Evolutionary conservation across 2,329 filamentous ascomycete genomes (phyloP), one percentile per base, ranked within the genome.

Genomic region (Talaromyces piceae): DNA sequence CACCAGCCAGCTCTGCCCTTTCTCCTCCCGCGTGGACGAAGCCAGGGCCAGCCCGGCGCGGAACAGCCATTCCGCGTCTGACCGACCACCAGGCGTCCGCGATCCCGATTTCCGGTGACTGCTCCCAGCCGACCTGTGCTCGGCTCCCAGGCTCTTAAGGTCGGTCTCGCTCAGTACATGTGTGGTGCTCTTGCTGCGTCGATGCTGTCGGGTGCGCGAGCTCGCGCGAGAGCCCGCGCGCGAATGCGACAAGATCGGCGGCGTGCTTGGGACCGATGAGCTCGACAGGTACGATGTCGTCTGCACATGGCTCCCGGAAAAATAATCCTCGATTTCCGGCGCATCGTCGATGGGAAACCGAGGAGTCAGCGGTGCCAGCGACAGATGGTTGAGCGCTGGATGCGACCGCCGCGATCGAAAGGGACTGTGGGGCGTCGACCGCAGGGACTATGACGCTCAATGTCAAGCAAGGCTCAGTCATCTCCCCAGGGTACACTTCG

Each of bases 1-100:
- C 2, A 72, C 69, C 3, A 83, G 70, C 80, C 80, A 83, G 50
- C 75, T 76, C 59, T 83, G 80, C n/a, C 81, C 81, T 57, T 83
- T 83, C 52, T 75, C 75, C 57, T 83, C 80, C 31, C 79, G 70
- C 4, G 79, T 75, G 18, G 79, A 74, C 4, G 77, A 75, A 2
- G 79, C 76, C 4, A 83, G 75, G 0, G 76, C 74, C 6, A 80
- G 71, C 2, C 79, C 79, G 0, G 80, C 77, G 48, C 80, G 77
- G 41, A 81, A 74, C 49, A 83, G 69, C 81, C 81, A 84, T 61
- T 79, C 77, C 46, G 79, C 72, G 47, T 77, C 71, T 7, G 59
- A 51, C 5, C 44, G 58, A 48, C 28, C 52, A 18, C 50, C 48
- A 4, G 47, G 49, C 9, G 53, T 47, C 2, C 41, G 47, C 2